Conservation (phyloP, 306 rosid species). For the Pterocarpus macrocarpus region DNA sequence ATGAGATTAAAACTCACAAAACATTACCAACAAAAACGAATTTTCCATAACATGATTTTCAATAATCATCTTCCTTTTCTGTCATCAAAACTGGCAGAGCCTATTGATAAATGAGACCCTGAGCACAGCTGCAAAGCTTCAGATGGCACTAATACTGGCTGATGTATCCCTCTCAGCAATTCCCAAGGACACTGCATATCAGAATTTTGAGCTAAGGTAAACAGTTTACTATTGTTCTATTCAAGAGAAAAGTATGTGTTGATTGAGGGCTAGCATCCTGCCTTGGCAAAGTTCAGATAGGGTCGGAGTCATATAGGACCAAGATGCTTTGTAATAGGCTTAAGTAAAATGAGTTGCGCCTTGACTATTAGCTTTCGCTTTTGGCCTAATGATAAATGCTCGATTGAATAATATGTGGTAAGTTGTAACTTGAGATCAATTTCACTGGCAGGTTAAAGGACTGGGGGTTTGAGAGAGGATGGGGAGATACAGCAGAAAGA, state of each 20-base stretch:
- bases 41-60: neutral
- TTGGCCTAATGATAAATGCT: too few species aligned
- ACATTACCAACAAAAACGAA: neutral
- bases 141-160: conserved; percentile 70
- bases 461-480: conserved; percentile 89
- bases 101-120: conserved; percentile 75
- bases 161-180: conserved; percentile 68
- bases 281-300: too few species aligned
- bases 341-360: too few species aligned
- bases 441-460: conserved; percentile 60
- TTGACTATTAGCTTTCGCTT: too few species aligned
- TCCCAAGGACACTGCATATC: conserved; percentile 62
- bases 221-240: neutral
- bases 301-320: too few species aligned
- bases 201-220: conserved; percentile 74
- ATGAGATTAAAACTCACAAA: conserved; percentile 23
- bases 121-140: conserved; percentile 73
- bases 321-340: too few species aligned
- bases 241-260: neutral
- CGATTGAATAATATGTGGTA: too few species aligned
- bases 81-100: conserved; percentile 55
- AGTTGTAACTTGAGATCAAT: too few species aligned
- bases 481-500: conserved; percentile 85
- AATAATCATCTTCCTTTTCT: conserved; percentile 9
- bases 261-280: too few species aligned